Evolutionary conservation across 2,329 filamentous ascomycete species (phyloP).

Genomic region (Ophiostoma tasmaniense): DNA sequence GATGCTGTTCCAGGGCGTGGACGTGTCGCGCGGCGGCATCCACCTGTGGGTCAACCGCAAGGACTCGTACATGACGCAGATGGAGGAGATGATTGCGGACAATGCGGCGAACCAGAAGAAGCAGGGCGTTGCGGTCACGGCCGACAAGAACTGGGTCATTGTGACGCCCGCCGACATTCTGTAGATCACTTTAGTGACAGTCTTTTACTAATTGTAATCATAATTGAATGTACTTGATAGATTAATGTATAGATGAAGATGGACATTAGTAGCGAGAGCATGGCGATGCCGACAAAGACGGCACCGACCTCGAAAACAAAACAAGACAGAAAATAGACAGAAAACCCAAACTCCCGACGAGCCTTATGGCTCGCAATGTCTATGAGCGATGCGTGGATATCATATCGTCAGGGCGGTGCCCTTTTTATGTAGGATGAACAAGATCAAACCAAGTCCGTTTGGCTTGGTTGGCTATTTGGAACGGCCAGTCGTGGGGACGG

Average conservation of each 20-base stretch:
- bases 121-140: neutral
- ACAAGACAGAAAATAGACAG: neutral
- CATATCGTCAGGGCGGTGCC: neutral
- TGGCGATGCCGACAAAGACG: neutral
- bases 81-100: neutral
- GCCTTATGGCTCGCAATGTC: neutral
- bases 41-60: slow-evolving; percentile 5
- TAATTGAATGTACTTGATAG: neutral
- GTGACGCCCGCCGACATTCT: slow-evolving; percentile 6
- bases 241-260: neutral
- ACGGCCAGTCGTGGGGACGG: neutral
- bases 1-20: slow-evolving; percentile 1
- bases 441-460: neutral
- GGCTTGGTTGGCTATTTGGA: neutral
- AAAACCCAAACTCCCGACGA: neutral
- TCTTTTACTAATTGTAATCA: neutral
- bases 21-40: neutral
- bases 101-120: neutral
- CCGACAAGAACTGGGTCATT: slow-evolving; percentile 4
- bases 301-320: neutral
- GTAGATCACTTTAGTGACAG: neutral
- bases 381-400: neutral
- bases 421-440: neutral
- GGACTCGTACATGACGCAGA: neutral
- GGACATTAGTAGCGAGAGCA: neutral